Evolutionary conservation across 148 eudicot species (phyloP), one percentile per base, ranked within the genome.

Genomic region (Amaranthus hypochondriacus): DNA sequence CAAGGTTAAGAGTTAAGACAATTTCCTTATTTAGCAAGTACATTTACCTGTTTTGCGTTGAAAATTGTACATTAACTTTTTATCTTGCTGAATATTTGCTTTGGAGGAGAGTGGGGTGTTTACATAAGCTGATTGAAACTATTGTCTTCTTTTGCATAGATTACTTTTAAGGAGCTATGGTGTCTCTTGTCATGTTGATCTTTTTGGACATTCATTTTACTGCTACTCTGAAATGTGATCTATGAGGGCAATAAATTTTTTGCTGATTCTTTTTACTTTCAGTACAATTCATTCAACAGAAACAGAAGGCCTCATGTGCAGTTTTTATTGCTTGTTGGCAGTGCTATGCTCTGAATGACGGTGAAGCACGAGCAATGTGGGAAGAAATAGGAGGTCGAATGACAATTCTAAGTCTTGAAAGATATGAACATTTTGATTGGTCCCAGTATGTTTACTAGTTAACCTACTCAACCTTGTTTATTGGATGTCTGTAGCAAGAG

Each of bases 361-460:
- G 97, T 64, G 81, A 81, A 75, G 88, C 85, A 63, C 87, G 86
- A 46, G 60, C 90, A 42, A 63, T 71, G 48, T 92, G 97, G 98
- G 88, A 92, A 82, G 84, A 86, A 79, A 77, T 90, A 62, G 96
- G 90, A 77, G 92, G 88, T 70, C 90, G 63, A 81, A 81, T 95
- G 83, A 82, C 88, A 73, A 80, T 91, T 78, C 73, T 88, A 76
- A 82, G 75, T 77, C 87, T 81, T 66, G 89, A 87, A 75, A 87
- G 83, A 81, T 81, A 82, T 87, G 85, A 80, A 72, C 85, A 78
- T 70, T 78, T 88, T 83, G 96, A 95, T 84, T 95, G 98, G 98
- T 88, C 90, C 83, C 83, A 79, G 98, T 95, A 90, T 79, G 96
- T 83, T 70, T 79, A 80, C 84, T 83, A 75, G 58, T 78, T 79